Percentiles rank a stretch among this genome's conserved stretches.
Conservation (phyloP, 2,329 filamentous ascomycete genomes). For the Talaromyces piceae region DNA sequence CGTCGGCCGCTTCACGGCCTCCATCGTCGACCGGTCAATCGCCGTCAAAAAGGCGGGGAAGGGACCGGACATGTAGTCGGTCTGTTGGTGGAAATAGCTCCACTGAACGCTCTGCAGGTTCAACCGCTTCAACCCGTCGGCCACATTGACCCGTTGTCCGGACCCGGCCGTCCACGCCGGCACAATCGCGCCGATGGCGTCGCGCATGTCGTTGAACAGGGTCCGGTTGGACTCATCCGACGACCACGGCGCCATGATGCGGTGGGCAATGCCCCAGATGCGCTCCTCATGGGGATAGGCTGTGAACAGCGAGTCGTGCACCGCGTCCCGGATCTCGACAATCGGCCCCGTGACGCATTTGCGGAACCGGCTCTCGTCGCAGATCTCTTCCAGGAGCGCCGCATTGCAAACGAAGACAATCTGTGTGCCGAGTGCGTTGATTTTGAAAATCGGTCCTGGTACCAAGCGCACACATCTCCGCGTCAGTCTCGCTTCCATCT, state of each 20-base stretch:
- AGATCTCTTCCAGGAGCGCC: conserved; percentile 56
- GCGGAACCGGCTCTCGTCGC: conserved; percentile 58
- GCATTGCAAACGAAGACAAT: conserved; percentile 47
- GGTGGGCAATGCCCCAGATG: conserved; percentile 60
- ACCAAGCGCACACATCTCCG: no score
- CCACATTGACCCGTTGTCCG: conserved; percentile 37
- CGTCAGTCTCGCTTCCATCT: no score
- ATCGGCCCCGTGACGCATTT: conserved; percentile 47
- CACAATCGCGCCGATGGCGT: conserved; percentile 44
- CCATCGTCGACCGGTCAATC: conserved; percentile 50
- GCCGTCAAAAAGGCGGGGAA: conserved; percentile 45
- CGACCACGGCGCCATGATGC: conserved; percentile 41
- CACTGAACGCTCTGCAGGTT: conserved; percentile 47
- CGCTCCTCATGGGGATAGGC: conserved; percentile 34
- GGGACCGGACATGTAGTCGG: conserved; percentile 41
- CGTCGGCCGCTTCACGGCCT: conserved; percentile 50
- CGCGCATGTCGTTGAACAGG: conserved; percentile 44
- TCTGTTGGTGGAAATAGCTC: conserved; percentile 46
- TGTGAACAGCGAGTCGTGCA: conserved; percentile 63
- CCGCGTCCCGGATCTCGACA: conserved; percentile 50
- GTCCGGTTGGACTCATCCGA: conserved; percentile 32
- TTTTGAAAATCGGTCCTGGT: conserved; percentile 53
- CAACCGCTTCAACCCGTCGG: conserved; percentile 47
- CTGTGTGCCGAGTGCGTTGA: conserved; percentile 42
- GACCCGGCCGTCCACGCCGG: conserved; percentile 41